Evolutionary conservation across 2,329 filamentous ascomycete genomes (phyloP).

Genomic region (Aaosphaeria arxii): DNA sequence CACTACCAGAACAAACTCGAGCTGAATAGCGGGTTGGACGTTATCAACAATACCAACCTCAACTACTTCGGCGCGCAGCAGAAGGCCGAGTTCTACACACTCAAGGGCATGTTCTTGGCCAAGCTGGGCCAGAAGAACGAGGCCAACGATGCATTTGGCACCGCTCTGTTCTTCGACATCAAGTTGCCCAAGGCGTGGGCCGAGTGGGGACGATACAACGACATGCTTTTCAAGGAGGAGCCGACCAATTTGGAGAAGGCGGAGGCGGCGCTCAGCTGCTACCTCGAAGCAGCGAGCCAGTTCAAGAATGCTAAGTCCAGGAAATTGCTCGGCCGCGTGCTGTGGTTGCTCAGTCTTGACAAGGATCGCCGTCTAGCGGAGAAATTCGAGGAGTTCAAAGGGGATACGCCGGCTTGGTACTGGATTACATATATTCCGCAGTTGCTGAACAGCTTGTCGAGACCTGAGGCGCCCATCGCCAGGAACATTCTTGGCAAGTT

Average conservation of each 20-base stretch:
- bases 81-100: conserved; percentile 97
- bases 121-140: conserved; percentile 89
- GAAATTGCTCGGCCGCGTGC: conserved; percentile 86
- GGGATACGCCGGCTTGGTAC: conserved; percentile 97
- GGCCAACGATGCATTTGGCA: conserved; percentile 90
- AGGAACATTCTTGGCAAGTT: conserved; percentile 87
- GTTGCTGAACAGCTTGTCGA: conserved; percentile 82
- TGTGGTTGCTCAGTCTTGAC: conserved; percentile 94
- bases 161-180: conserved; percentile 93
- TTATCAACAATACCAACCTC: conserved; percentile 99
- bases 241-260: conserved; percentile 78
- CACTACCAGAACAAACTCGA: conserved; percentile 96
- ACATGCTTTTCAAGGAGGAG: conserved; percentile 91
- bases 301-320: conserved; percentile 97
- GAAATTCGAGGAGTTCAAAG: conserved; percentile 95
- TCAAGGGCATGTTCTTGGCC: conserved; percentile 99
- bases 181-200: conserved; percentile 96
- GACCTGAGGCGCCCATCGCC: conserved; percentile 86
- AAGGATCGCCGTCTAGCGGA: conserved; percentile 80
- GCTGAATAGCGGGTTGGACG: conserved; percentile 87
- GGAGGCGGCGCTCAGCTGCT: conserved; percentile 90
- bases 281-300: conserved; percentile 89
- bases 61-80: conserved; percentile 96
- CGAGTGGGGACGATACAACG: conserved; percentile 98
- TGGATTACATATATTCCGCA: conserved; percentile 99